A percentile compares a stretch with the other conserved stretches of the same genome.
phyloP scores from a whole-genome alignment of 495 filamentous ascomycete species.

The Xylaria bambusicola region DNA sequence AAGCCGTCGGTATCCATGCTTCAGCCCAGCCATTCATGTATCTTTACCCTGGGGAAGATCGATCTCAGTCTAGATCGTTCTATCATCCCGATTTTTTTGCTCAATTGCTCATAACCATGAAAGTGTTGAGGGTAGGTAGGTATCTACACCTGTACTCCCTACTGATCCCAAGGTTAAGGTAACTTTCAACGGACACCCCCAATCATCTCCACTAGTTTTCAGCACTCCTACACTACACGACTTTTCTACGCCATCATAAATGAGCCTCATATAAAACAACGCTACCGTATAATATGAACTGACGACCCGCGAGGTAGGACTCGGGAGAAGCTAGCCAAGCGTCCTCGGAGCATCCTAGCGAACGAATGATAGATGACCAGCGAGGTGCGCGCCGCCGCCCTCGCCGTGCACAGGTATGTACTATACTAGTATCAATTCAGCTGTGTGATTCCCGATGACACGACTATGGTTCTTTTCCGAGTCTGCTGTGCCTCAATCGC shows the following conservation, averaged over 20 bases:
- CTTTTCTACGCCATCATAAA: neutral
- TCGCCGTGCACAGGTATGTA: too few relatives aligned
- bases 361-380: too few relatives aligned
- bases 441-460: neutral
- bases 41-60: neutral
- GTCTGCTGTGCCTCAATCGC: neutral
- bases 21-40: conserved; percentile 5
- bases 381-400: too few relatives aligned
- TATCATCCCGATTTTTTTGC: neutral
- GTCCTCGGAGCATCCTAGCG: too few relatives aligned
- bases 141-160: too few relatives aligned
- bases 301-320: neutral
- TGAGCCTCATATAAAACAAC: neutral
- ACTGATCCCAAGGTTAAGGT: neutral
- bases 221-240: neutral
- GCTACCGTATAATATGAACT: neutral
- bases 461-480: neutral
- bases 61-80: conserved; percentile 3
- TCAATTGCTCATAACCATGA: conserved; percentile 5
- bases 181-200: neutral
- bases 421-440: too few relatives aligned
- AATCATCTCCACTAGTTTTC: neutral
- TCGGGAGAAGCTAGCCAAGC: neutral
- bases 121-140: conserved; percentile 7
- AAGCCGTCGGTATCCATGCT: too few relatives aligned